phyloP scores from a whole-genome alignment of 495 filamentous ascomycete species.

The Rusavskia elegans region DNA sequence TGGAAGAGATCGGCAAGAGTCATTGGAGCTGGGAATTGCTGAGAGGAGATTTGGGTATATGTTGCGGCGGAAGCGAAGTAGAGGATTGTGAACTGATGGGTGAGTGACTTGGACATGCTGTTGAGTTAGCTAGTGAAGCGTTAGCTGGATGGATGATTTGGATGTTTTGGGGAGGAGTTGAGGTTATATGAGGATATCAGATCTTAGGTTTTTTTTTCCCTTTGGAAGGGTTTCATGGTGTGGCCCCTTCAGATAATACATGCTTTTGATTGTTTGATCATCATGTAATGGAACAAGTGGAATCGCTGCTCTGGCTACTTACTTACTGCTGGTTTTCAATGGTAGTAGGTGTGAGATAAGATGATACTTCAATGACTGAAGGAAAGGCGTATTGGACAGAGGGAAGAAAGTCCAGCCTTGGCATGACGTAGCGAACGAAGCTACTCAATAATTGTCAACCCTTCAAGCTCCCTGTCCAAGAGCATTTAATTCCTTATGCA shows the following conservation, averaged over 20 bases:
- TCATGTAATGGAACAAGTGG: not conserved
- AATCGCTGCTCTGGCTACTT: not conserved
- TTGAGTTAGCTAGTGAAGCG: too few species aligned
- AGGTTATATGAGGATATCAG: constrained; percentile 9
- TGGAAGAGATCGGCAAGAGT: constrained; percentile 48
- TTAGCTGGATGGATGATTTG: constrained; percentile 16
- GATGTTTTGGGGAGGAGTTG: constrained; percentile 11
- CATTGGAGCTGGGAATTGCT: constrained; percentile 59
- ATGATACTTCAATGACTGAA: too few species aligned
- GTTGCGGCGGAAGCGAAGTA: constrained; percentile 74
- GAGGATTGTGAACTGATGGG: constrained; percentile 58
- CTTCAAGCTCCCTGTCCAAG: not conserved
- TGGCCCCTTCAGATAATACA: constrained; percentile 49
- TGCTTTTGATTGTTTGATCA: constrained; percentile 40
- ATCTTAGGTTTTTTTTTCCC: not conserved
- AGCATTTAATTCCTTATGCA: not conserved
- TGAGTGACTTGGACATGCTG: constrained; percentile 7
- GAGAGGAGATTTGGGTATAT: constrained; percentile 55
- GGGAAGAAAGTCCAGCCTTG: not conserved
- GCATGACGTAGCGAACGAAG: not conserved
- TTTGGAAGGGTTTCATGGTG: constrained; percentile 15
- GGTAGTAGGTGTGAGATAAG: too few species aligned
- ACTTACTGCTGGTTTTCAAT: not conserved
- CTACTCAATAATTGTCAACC: not conserved
- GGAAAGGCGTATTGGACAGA: too few species aligned